Percentiles rank a stretch among this genome's conserved stretches.
Evolutionary conservation across 495 filamentous ascomycete species (phyloP).

Genomic region (Penicillium malachiteum): DNA sequence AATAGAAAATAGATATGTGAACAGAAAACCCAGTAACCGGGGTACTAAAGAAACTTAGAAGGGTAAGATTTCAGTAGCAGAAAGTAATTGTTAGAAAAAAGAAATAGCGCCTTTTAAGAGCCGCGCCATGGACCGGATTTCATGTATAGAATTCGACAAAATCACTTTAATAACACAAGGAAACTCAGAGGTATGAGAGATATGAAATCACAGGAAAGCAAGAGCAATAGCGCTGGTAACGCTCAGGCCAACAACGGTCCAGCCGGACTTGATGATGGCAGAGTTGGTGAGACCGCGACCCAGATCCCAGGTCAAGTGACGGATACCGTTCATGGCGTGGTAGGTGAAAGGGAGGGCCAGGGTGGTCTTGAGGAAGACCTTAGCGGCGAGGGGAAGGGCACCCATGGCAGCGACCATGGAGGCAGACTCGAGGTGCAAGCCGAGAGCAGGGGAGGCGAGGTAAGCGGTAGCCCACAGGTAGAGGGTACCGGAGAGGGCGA

Average conservation of each 20-base stretch:
- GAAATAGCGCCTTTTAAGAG: constrained; percentile 23
- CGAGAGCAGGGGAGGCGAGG: constrained; percentile 74
- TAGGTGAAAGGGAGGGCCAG: constrained; percentile 83
- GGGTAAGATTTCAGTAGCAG: background rate
- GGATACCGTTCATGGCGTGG: constrained; percentile 83
- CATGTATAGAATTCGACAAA: constrained; percentile 27
- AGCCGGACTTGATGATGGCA: constrained; percentile 72
- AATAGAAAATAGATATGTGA: background rate
- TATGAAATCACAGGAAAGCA: constrained; percentile 50
- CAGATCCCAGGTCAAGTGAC: constrained; percentile 86
- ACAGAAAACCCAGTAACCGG: background rate
- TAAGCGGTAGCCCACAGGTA: constrained; percentile 86
- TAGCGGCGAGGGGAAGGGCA: constrained; percentile 64
- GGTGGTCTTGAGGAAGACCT: constrained; percentile 69
- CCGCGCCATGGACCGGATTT: constrained; percentile 24
- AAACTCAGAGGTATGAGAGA: constrained; percentile 28
- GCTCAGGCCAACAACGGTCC: constrained; percentile 68
- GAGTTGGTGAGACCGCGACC: constrained; percentile 66
- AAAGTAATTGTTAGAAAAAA: constrained; percentile 11
- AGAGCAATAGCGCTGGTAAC: constrained; percentile 60
- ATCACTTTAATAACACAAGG: constrained; percentile 43
- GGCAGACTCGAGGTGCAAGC: constrained; percentile 81
- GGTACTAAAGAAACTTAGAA: background rate
- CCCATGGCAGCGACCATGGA: constrained; percentile 76
- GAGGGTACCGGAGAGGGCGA: constrained; percentile 65